Evolutionary conservation across 495 filamentous ascomycete genomes (phyloP), one percentile per base, ranked within the genome.

Genomic region (Lepidopterella palustris): DNA sequence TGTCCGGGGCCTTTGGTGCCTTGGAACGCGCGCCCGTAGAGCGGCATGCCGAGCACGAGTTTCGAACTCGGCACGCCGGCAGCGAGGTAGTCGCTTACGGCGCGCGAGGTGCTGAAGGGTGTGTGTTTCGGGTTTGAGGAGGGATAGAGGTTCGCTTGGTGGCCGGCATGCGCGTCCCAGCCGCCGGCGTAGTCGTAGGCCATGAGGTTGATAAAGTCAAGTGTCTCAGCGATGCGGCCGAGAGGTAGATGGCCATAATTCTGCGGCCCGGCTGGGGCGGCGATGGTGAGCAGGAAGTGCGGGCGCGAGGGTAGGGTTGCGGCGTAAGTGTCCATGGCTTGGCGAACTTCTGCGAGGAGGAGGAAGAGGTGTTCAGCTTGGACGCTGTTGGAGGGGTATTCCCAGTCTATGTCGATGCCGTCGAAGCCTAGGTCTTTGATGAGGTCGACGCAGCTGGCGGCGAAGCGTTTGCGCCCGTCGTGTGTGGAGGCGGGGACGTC

Each of bases 191-290:
- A 78, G 56, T 78, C 75, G 62, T 78, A 78, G 11, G 68, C 71
- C 73, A 76, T 76, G 27, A 95, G 73, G 67, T 95, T 87, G 82
- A 89, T 95, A 63, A 89, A 87, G 72, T 97, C 92, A 21, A 96
- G 74, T 55, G 84, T 83, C 23, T 72, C 74, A 53, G 88, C 85
- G 86, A 97, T 95, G 26, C 78, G 76, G 2, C 66, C 58, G 10
- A 96, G 72, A 25, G 83, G 77, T 55, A 96, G 73, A 58, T 83
- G 82, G 23, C 78, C 71, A 70, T 89, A 93, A 69, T 95, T 87
- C 18, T 73, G 68, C 1, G 86, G 72, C 4, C 83, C 84, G 10
- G 80, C 79, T 40, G 82, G 79, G 5, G 74, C 86, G 39, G 92
- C 92, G 59, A 95, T 81, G 8, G 87, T 92, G 59, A 97, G 79